These are phyloP conservation scores for Leccinum variicolor DNA, from an alignment of 768 basidiomycete genomes.

Conservation along the genomic window DNA sequence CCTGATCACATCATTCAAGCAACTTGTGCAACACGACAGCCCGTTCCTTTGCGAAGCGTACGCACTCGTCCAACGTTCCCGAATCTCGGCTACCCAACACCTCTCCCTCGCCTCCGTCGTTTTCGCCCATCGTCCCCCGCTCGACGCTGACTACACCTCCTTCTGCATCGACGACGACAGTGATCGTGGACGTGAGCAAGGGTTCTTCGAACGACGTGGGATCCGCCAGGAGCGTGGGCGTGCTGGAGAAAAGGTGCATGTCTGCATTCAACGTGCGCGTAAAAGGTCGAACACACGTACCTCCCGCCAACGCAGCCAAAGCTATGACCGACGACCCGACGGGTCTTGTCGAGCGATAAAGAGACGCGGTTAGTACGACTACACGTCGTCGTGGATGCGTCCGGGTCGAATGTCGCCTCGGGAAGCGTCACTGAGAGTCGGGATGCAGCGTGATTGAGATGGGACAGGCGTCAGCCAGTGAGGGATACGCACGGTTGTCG, in stretches of 20 bases:
- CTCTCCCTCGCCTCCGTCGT: conserved; percentile 12
- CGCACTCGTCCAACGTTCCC: conserved; percentile 18
- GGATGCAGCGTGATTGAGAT: not conserved
- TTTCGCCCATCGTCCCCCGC: conserved; percentile 22
- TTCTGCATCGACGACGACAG: conserved; percentile 52
- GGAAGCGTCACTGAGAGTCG: conserved; percentile 58
- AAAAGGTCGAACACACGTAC: not conserved
- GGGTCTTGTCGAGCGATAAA: conserved; percentile 38
- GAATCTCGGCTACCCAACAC: not conserved
- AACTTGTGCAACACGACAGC: conserved; percentile 22
- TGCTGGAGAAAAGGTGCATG: conserved; percentile 1
- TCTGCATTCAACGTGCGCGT: not conserved
- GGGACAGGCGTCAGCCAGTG: not conserved
- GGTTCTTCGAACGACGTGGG: conserved; percentile 91
- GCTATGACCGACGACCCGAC: conserved; percentile 19
- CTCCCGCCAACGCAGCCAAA: conserved; percentile 26
- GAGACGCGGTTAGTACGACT: conserved; percentile 46
- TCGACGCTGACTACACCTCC: conserved; percentile 24
- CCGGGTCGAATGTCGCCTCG: conserved; percentile 66
- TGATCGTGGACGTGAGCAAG: conserved; percentile 68
- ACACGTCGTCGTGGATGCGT: conserved; percentile 60
- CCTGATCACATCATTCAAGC: conserved; percentile 13
- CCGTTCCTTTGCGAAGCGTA: conserved; percentile 19
- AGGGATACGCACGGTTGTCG: conserved; percentile 62
- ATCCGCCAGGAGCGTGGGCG: conserved; percentile 66